Base-by-base conservation (phyloP, 2,329 filamentous ascomycete genomes). In the Aspergillus glaucus region DNA sequence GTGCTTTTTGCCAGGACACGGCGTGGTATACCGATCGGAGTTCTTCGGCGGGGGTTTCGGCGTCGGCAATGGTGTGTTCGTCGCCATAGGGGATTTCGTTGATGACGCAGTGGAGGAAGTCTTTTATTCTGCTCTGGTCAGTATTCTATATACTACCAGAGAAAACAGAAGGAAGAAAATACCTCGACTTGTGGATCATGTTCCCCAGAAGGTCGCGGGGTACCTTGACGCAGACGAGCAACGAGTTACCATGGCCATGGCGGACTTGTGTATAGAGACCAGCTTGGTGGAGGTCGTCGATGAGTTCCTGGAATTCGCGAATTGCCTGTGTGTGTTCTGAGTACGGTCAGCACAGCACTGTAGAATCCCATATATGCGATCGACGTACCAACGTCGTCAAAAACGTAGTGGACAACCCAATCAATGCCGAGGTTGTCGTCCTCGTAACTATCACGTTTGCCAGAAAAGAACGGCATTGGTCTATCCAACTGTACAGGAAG, bases 31-130 rank as follows among this genome's bases (percentile, higher is more conserved):
- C 86, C 43, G 94, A 82, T 30, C 93, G 84, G 41, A 95, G 80
- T 43, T 91, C 80, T 73, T 98, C 93, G 19, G 92, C 88, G 63
- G 95, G 88, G 36, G 85, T 88, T 49, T 96, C 78, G 1, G 90
- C 87, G 57, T 95, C 86, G 46, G 94, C 79, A 12, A 84, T 80
- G 50, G 81, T 76, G 43, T 79, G 73, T 15, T 88, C 81, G 56
- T 94, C 84, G 62, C 83, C 85, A 48, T 83, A 79, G 0, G 92
- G 92, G 32, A 89, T 84, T 17, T 82, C 80, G 44, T 87, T 79
- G 54, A 89, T 85, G 47, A 96, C 86, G 46, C 91, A 90, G 65
- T 93, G 86, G 30, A 97, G 81, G 89, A 91, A 98, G 71, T 97
- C 93, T 64, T 90, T 87, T 15, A 96, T 84, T 55, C 93, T 87